A percentile compares a stretch with the other conserved stretches of the same genome.
These are phyloP conservation scores for Salvia miltiorrhiza DNA, from an alignment of 257 asterid species.

Conservation along the genomic window DNA sequence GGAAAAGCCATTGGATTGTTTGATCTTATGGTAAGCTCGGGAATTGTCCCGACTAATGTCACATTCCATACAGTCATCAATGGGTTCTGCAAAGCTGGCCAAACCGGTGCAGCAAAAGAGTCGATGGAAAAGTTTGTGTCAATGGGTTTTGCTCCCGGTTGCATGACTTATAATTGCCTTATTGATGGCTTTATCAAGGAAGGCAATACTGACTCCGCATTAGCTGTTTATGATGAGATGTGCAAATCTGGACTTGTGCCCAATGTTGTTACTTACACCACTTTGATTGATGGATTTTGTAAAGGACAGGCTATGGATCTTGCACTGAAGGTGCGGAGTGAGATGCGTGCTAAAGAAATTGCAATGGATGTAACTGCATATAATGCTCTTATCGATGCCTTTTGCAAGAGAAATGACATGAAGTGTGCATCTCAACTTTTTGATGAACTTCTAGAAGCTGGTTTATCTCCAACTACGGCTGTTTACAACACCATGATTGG, in stretches of 20 bases:
- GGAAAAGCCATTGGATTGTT: conserved; percentile 54
- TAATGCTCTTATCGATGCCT: conserved; percentile 61
- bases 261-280: conserved; percentile 64
- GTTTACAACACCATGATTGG: conserved; percentile 76
- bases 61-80: conserved; percentile 50
- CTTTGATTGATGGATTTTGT: conserved; percentile 67
- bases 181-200: conserved; percentile 76
- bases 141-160: conserved; percentile 46
- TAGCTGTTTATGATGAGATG: conserved; percentile 63
- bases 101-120: conserved; percentile 44
- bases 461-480: conserved; percentile 55
- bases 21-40: conserved; percentile 53
- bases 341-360: conserved; percentile 63
- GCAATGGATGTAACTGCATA: conserved; percentile 63
- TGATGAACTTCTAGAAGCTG: conserved; percentile 56
- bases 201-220: conserved; percentile 44
- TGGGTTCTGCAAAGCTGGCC: conserved; percentile 69
- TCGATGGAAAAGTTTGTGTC: conserved; percentile 42
- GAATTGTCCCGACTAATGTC: conserved; percentile 52
- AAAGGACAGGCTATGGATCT: conserved; percentile 42
- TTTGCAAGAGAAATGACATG: conserved; percentile 77
- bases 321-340: conserved; percentile 48
- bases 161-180: conserved; percentile 67
- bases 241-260: conserved; percentile 41
- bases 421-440: conserved; percentile 55